Percentiles rank a stretch among this genome's conserved stretches.
Conservation (phyloP, 1,284 basidiomycete species). For the Cronartium quercuum region DNA sequence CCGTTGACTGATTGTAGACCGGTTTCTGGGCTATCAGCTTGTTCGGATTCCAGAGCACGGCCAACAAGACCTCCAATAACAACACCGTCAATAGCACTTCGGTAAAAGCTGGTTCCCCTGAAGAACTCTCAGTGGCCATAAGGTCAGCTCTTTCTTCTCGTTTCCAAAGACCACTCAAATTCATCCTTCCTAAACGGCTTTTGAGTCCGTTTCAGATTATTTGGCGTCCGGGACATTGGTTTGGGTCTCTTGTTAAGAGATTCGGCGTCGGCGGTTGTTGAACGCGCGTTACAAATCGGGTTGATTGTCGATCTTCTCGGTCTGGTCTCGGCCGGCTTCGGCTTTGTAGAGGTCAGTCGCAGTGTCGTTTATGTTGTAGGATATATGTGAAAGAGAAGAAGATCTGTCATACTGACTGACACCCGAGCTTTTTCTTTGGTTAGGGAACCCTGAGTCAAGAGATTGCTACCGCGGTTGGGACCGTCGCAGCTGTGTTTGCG, state of each 20-base stretch:
- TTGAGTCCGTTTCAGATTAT: constrained; percentile 4
- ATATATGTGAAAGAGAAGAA: not conserved
- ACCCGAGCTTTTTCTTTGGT: not conserved
- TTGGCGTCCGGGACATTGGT: constrained; percentile 30
- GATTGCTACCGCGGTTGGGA: constrained; percentile 23
- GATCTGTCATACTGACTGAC: not conserved
- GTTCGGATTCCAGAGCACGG: constrained; percentile 19
- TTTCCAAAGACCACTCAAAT: not conserved
- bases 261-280: constrained; percentile 22
- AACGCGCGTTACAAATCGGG: constrained; percentile 23
- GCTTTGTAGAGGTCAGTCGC: constrained; percentile 22
- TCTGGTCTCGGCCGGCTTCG: constrained; percentile 20
- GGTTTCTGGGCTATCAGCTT: not conserved
- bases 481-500: constrained; percentile 13
- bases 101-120: constrained; percentile 15
- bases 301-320: constrained; percentile 23
- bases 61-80: not conserved
- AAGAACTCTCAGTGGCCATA: constrained; percentile 32
- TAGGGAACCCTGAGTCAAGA: constrained; percentile 39
- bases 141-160: constrained; percentile 1
- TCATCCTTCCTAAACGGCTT: not conserved
- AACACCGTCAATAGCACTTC: not conserved
- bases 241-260: constrained; percentile 28
- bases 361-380: too few relatives aligned
- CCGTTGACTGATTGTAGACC: not conserved